phyloP scores from a whole-genome alignment of 2,329 filamentous ascomycete species.

The Bipolaris oryzae region DNA sequence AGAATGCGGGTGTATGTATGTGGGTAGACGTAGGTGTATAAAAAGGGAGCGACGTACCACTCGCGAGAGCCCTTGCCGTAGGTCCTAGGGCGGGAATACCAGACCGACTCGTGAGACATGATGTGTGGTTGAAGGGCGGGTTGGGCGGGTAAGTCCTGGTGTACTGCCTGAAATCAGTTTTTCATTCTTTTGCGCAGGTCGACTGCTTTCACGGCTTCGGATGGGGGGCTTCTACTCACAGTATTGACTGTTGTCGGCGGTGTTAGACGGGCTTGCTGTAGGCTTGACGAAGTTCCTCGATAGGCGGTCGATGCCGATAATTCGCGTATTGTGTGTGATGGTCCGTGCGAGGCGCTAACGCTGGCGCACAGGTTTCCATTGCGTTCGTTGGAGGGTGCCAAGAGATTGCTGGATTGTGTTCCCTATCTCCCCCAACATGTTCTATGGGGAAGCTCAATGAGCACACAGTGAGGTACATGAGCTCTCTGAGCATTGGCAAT shows the following conservation, averaged over 20 bases:
- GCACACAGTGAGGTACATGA: background rate
- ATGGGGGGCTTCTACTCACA: constrained; percentile 3
- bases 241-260: constrained; percentile 16
- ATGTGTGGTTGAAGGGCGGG: constrained; percentile 54
- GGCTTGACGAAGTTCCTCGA: constrained; percentile 15
- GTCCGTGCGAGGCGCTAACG: constrained; percentile 9
- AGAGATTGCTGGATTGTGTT: constrained; percentile 7
- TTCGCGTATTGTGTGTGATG: constrained; percentile 19
- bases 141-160: constrained; percentile 7
- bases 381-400: constrained; percentile 8
- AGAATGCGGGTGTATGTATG: too few relatives aligned
- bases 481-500: background rate
- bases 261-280: constrained; percentile 14
- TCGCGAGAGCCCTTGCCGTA: constrained; percentile 95
- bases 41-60: constrained; percentile 70
- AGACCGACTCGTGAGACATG: constrained; percentile 95
- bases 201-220: background rate
- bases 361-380: constrained; percentile 5
- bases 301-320: constrained; percentile 6
- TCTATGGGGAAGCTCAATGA: constrained; percentile 4
- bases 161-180: constrained; percentile 6
- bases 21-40: background rate
- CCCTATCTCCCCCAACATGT: background rate
- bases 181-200: background rate
- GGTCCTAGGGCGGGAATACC: constrained; percentile 96